phyloP scores from a whole-genome alignment of 495 filamentous ascomycete genomes.

The Aspergillus cristatus region DNA sequence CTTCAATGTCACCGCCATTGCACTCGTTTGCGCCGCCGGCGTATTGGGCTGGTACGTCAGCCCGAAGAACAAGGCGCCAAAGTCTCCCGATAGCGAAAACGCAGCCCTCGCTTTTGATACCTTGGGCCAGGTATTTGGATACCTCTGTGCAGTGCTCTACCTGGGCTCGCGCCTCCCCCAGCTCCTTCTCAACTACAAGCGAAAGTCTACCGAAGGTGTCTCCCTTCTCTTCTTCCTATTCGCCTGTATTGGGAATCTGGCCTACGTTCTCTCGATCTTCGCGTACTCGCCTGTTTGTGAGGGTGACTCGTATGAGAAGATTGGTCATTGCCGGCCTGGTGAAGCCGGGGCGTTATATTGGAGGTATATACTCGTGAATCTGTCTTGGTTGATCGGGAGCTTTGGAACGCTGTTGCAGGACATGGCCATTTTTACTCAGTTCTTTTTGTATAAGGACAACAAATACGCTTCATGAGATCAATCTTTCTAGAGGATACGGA shows the following conservation, averaged over 20 bases:
- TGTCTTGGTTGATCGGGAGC: constrained; percentile 83
- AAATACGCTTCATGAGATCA: constrained; percentile 13
- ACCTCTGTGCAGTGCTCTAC: constrained; percentile 77
- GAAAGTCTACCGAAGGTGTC: constrained; percentile 85
- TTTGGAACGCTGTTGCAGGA: constrained; percentile 80
- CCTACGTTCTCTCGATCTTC: constrained; percentile 86
- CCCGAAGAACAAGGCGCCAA: constrained; percentile 9
- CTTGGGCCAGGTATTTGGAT: constrained; percentile 79
- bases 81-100: constrained; percentile 10
- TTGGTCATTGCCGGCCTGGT: constrained; percentile 39
- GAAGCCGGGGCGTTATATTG: constrained; percentile 55
- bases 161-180: constrained; percentile 84
- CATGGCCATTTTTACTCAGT: constrained; percentile 79
- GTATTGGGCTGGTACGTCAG: constrained; percentile 79
- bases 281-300: constrained; percentile 64
- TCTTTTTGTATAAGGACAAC: constrained; percentile 65
- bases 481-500: no score
- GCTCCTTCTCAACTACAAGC: constrained; percentile 76
- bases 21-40: constrained; percentile 74
- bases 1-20: constrained; percentile 62
- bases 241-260: constrained; percentile 87
- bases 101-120: constrained; percentile 51
- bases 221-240: constrained; percentile 93
- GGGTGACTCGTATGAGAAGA: constrained; percentile 10
- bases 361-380: constrained; percentile 75